Evolutionary conservation across 2,329 filamentous ascomycete genomes (phyloP), one percentile per base, ranked within the genome.

Genomic region (Pochonia chlamydosporia): DNA sequence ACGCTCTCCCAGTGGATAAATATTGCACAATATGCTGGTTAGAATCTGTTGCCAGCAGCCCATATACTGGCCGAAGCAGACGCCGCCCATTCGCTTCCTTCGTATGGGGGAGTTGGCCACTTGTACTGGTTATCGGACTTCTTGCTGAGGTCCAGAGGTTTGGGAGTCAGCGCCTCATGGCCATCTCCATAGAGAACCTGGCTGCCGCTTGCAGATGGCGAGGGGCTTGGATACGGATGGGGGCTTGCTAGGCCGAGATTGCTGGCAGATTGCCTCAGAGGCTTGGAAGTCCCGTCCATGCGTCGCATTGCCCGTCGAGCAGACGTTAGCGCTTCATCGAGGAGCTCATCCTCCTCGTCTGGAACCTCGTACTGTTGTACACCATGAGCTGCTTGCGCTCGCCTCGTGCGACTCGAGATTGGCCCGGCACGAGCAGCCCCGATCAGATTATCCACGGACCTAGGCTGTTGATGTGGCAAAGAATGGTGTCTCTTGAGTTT

Each of bases 61-160:
- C 87, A 86, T 55, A 91, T 90, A 67, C 86, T 90, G 5, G 88
- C 86, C 10, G 89, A 82, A 25, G 89, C 87, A 36, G 87, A 85
- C 8, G 86, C 82, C 16, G 86, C 89, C 92, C 91, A 97, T 63
- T 96, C 91, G 53, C 84, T 84, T 58, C 95, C 91, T 60, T 96
- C 91, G 57, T 96, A 96, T 3, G 93, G 92, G 20, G 93, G 93
- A 14, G 93, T 97, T 3, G 91, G 92, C 86, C 91, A 96, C 69
- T 96, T 93, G 59, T 79, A 73, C 52, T 78, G 70, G 18, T 58
- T 69, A 11, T 67, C 63, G 1, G 70, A 59, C 72, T 79, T 77
- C 62, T 81, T 81, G 59, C 76, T 74, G 46, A 88, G 81, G 55
- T 87, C 78, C 53, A 91, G 67, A 10, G 88, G 87, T 65, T 85